phyloP scores from a whole-genome alignment of 352 stramenopile species.

The Plasmopara muralis region DNA sequence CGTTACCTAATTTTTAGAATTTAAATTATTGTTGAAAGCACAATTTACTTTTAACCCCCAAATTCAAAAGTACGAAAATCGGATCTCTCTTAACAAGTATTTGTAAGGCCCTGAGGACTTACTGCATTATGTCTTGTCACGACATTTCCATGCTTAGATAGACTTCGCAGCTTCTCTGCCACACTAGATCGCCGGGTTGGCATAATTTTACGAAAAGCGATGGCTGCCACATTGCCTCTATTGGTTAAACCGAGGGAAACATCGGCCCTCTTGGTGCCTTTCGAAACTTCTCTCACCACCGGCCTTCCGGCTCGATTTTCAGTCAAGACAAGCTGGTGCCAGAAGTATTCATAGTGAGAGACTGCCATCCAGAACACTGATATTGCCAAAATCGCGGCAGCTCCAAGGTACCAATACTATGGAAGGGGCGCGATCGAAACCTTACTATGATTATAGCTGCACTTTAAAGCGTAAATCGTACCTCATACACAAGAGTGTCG shows the following conservation, averaged over 20 bases:
- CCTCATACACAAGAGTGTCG: conserved; percentile 37
- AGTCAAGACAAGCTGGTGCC: conserved; percentile 24
- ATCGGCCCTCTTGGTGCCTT: conserved; percentile 2
- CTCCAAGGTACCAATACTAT: conserved; percentile 51
- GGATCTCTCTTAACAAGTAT: no score
- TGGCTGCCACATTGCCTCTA: not conserved
- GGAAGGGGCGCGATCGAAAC: not conserved
- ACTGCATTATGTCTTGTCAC: not conserved
- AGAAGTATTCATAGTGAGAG: conserved; percentile 49
- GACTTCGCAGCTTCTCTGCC: conserved; percentile 22
- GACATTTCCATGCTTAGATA: conserved; percentile 7
- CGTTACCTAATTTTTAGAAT: no score
- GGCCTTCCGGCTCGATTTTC: conserved; percentile 4
- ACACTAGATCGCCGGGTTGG: conserved; percentile 18
- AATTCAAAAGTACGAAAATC: no score
- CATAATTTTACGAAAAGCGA: conserved; percentile 11
- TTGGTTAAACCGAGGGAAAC: not conserved
- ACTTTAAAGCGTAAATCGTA: conserved; percentile 6
- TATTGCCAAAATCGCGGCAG: conserved; percentile 37
- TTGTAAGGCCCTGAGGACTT: no score
- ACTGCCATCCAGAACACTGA: conserved; percentile 35
- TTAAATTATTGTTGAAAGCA: no score
- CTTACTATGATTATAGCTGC: not conserved
- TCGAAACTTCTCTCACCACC: conserved; percentile 1
- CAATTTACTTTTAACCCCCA: no score